Base-by-base conservation (phyloP, 2,329 filamentous ascomycete genomes). In the Claviceps sp. region DNA sequence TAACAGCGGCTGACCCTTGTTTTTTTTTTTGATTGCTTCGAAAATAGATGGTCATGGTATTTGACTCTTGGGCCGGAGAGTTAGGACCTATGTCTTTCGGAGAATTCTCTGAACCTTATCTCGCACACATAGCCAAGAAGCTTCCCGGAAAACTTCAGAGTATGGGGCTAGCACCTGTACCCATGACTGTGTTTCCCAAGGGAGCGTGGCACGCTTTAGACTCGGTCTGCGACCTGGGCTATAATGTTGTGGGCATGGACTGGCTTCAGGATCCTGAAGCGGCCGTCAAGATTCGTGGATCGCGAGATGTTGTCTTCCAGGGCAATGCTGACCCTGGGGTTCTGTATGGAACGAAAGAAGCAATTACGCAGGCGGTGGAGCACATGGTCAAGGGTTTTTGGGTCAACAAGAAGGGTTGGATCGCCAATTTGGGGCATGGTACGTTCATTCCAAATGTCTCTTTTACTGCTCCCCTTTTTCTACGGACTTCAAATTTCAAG, bases 161-260 rank as follows among this genome's bases (percentile, higher is more conserved):
- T 64, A 75, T 94, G 63, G 82, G 83, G 0, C 70, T 91, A 50
- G 86, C 90, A 53, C 76, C 73, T 11, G 91, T 98, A 3, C 93
- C 93, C 3, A 96, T 97, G 90, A 94, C 90, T 5, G 89, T 97
- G 23, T 98, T 98, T 67, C 89, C 93, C 38, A 98, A 98, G 73
- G 93, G 93, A 11, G 91, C 93, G 11, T 97, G 93, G 87, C 93
- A 95, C 68, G 88, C 89, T 4, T 76, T 98, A 47, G 87, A 96
- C 59, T 82, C 86, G 36, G 79, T 93, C 20, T 96, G 90, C 71
- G 74, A 89, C 62, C 79, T 90, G 16, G 90, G 89, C 42, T 98
- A 97, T 73, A 80, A 97, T 62, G 88, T 96, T 39, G 86, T 98
- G 52, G 88, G 93, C 5, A 75, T 98, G 58, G 93, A 98, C 70